A percentile compares a stretch with the other conserved stretches of the same genome.
These are phyloP conservation scores for Wickerhamomyces subpelliculosus DNA, from an alignment of 805 yeast genomes.

Conservation along the genomic window DNA sequence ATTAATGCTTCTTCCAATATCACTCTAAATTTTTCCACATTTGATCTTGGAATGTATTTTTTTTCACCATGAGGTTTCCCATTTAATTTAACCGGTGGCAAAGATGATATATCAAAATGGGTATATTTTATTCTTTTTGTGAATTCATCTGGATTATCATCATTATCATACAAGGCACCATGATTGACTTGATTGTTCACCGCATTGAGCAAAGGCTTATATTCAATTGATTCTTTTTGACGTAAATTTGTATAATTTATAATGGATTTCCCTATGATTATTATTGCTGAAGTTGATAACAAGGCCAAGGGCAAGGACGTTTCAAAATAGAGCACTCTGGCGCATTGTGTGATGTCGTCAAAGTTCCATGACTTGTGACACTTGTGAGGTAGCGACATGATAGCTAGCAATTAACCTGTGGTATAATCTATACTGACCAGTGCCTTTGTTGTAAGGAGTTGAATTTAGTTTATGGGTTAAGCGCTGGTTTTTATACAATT, in stretches of 20 bases:
- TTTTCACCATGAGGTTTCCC: constrained; percentile 55
- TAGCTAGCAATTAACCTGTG: not conserved
- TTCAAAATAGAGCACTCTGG: constrained; percentile 35
- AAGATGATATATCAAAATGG: constrained; percentile 58
- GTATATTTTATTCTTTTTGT: constrained; percentile 34
- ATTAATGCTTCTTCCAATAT: constrained; percentile 41
- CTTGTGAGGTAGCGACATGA: not conserved
- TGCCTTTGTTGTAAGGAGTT: too few relatives aligned
- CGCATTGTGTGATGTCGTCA: constrained; percentile 55
- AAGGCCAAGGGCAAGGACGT: constrained; percentile 28
- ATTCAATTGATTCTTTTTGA: constrained; percentile 1
- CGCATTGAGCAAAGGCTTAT: constrained; percentile 1
- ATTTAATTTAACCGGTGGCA: constrained; percentile 47
- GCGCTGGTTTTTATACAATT: too few relatives aligned
- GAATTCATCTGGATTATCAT: constrained; percentile 13
- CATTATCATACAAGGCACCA: constrained; percentile 1
- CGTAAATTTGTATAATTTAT: constrained; percentile 6
- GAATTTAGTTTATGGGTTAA: too few relatives aligned
- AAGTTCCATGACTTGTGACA: constrained; percentile 38
- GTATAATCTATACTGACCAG: too few relatives aligned
- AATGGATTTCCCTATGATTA: constrained; percentile 7
- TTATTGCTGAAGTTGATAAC: constrained; percentile 19
- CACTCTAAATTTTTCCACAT: constrained; percentile 48
- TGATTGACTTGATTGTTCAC: not conserved
- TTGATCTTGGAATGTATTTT: constrained; percentile 40